Evolutionary conservation across 2,329 filamentous ascomycete genomes (phyloP).

Genomic region (Apiospora kogelbergensis): DNA sequence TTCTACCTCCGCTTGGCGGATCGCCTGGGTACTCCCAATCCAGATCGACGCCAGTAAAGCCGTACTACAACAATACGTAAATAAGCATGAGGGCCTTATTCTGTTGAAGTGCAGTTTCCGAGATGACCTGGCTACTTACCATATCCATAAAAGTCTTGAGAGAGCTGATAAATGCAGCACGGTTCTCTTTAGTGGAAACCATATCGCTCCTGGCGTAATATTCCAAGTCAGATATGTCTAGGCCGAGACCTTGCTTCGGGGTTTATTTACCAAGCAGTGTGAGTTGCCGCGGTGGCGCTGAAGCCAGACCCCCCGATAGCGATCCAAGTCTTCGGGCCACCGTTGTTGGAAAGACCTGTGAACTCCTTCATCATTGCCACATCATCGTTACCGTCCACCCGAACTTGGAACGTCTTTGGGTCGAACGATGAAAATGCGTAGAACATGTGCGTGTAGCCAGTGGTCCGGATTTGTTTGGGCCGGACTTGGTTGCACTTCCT

Average conservation of each 20-base stretch:
- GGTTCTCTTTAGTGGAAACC: constrained; percentile 20
- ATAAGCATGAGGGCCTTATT: too few relatives aligned
- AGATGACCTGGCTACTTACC: too few relatives aligned
- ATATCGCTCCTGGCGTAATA: constrained; percentile 19
- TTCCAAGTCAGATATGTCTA: too few relatives aligned
- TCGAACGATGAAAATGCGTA: constrained; percentile 35
- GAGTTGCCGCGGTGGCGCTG: too few relatives aligned
- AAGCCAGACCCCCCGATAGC: too few relatives aligned
- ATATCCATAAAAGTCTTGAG: constrained; percentile 26
- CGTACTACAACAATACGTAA: constrained; percentile 20
- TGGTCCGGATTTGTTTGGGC: constrained; percentile 14
- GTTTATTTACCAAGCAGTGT: too few relatives aligned
- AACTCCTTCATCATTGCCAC: constrained; percentile 29
- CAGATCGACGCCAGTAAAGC: constrained; percentile 43
- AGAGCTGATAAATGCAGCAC: constrained; percentile 38
- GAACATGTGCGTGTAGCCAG: constrained; percentile 17
- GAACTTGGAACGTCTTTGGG: constrained; percentile 25
- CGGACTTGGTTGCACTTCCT: constrained; percentile 16
- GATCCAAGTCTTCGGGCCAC: constrained; percentile 30
- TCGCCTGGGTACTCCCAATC: constrained; percentile 47
- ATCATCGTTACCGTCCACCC: constrained; percentile 10
- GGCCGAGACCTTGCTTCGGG: too few relatives aligned
- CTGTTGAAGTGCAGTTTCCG: too few relatives aligned
- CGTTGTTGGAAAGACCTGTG: constrained; percentile 28
- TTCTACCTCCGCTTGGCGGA: constrained; percentile 34